Evolutionary conservation across 1,284 basidiomycete genomes (phyloP), one percentile per base, ranked within the genome.

Genomic region (Malassezia vespertilionis): DNA sequence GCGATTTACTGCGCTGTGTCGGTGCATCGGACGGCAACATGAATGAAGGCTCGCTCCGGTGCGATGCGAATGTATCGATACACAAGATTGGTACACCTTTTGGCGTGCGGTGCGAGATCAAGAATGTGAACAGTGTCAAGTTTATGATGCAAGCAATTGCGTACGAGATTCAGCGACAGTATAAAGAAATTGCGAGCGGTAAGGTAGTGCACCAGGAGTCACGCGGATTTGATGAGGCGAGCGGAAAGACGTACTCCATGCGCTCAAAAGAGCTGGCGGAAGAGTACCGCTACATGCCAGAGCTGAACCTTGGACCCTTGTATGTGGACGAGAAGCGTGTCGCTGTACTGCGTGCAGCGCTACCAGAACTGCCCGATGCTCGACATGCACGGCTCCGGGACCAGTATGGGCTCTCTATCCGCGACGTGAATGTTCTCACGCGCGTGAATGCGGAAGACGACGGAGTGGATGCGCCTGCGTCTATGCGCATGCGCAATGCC

Each of bases 201-300:
- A 58, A 69, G 14, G 32, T 61, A 1, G 78, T 91, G 0, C 67
- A 75, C 11, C 88, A 91, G 72, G 87, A 96, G 72, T 97, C 93
- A 1, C 79, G 88, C 22, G 87, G 87, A 0, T 89, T 90, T 63
- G 80, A 96, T 69, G 86, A 90, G 68, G 74, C 81, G 44, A 80
- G 76, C 2, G 82, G 82, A 10, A 78, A 82, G 63, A 97, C 93
- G 0, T 90, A 80, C 72, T 76, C 76, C 17, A 72, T 96, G 48
- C 78, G 93, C 33, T 81, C 79, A 36, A 97, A 99, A 72, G 91
- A 95, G 64, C 85, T 89, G 61, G 83, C 87, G 0, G 84, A 84
- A 4, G 91, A 97, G 69, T 99, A 97, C 71, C 78, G 91, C 6
- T 99, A 95, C 74, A 90, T 99, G 87, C 93, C 93, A 0, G 93